Conservation (phyloP, 176 grass and related monocot genomes). For the Paspalum notatum region DNA sequence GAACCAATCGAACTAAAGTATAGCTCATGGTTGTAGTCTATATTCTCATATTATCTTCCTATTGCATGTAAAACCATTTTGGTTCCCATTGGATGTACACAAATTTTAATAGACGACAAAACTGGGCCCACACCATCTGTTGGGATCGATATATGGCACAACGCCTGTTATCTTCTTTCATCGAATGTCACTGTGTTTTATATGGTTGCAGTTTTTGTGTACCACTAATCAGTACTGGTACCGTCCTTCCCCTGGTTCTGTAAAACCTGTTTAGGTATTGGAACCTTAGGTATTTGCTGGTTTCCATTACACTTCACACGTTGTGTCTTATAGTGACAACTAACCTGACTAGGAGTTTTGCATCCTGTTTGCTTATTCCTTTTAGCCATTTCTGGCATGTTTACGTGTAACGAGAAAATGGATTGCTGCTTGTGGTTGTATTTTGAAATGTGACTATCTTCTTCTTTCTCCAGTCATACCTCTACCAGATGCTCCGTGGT, state of each 20-base stretch:
- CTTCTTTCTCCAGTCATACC: conserved; percentile 76
- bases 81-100: neutral
- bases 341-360: conserved; percentile 1
- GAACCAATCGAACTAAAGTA: neutral
- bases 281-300: neutral
- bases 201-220: conserved; percentile 17
- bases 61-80: conserved; percentile 2
- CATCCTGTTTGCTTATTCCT: conserved; percentile 16
- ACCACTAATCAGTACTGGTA: neutral
- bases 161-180: neutral
- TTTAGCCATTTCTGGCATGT: neutral
- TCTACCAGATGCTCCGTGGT: conserved; percentile 87
- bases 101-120: neutral
- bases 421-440: conserved; percentile 34
- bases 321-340: neutral
- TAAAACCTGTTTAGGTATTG: neutral
- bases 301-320: neutral
- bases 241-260: neutral
- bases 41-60: neutral
- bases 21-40: neutral
- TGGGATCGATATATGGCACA: neutral
- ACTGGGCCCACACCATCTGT: neutral
- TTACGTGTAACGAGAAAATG: neutral
- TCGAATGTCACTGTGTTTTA: neutral
- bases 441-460: conserved; percentile 42